Conservation (phyloP, 768 basidiomycete species). For the Macrocybe gigantea region DNA sequence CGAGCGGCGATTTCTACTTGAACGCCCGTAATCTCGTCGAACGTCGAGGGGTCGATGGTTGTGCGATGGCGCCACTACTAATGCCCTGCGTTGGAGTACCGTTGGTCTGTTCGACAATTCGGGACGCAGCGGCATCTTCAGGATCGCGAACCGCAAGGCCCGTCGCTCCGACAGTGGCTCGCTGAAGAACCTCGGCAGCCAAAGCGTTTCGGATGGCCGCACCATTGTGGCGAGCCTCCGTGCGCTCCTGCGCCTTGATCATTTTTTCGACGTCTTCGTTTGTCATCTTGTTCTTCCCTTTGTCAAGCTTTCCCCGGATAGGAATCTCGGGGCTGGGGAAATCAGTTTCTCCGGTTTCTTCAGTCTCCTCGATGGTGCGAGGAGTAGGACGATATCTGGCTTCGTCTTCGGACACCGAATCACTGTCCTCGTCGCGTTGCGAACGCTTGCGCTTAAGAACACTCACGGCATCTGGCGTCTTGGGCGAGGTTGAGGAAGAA, state of each 20-base stretch:
- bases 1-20: too few species aligned
- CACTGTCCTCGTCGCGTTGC: not conserved
- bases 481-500: not conserved
- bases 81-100: too few species aligned
- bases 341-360: not conserved
- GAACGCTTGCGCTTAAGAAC: not conserved
- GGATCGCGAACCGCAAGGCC: too few species aligned
- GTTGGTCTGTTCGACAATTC: too few species aligned
- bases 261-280: slow-evolving; percentile 8
- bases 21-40: too few species aligned
- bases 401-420: not conserved
- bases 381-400: not conserved
- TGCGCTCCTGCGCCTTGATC: not conserved
- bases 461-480: not conserved
- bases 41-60: too few species aligned
- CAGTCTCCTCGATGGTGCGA: not conserved
- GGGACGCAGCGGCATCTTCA: too few species aligned
- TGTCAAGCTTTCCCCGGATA: not conserved
- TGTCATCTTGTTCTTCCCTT: slow-evolving; percentile 14
- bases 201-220: too few species aligned
- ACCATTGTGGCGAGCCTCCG: too few species aligned
- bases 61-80: too few species aligned
- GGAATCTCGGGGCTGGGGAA: not conserved
- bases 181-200: too few species aligned
- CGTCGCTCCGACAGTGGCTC: too few species aligned